Conservation (phyloP, 2,329 filamentous ascomycete species). For the Pezicula rhizophila region DNA sequence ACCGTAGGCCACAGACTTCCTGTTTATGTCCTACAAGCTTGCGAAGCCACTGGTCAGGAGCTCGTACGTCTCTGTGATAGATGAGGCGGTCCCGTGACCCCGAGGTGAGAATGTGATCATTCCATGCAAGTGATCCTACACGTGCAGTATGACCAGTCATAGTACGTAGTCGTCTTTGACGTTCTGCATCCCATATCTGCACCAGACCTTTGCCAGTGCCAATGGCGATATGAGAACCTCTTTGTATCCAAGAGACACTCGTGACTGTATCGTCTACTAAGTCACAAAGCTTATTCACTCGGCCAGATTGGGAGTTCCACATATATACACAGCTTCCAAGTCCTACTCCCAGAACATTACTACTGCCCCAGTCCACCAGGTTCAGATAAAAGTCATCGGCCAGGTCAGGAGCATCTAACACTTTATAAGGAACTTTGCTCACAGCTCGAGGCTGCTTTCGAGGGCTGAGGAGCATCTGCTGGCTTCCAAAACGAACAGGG, state of each 20-base stretch:
- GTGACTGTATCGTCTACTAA: constrained; percentile 90
- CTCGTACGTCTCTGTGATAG: constrained; percentile 90
- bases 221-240: constrained; percentile 91
- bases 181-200: constrained; percentile 95
- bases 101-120: constrained; percentile 93
- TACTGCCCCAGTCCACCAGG: constrained; percentile 94
- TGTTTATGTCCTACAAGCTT: constrained; percentile 94
- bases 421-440: constrained; percentile 96
- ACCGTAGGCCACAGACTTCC: constrained; percentile 92
- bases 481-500: constrained; percentile 86
- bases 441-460: constrained; percentile 83
- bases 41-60: constrained; percentile 81
- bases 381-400: constrained; percentile 98
- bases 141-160: constrained; percentile 96
- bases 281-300: constrained; percentile 90
- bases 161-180: constrained; percentile 75
- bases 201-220: constrained; percentile 92
- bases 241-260: constrained; percentile 96
- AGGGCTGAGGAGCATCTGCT: constrained; percentile 87
- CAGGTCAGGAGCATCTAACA: constrained; percentile 89
- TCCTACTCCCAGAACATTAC: constrained; percentile 88
- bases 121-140: constrained; percentile 94
- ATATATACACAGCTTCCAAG: constrained; percentile 92
- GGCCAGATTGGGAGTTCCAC: constrained; percentile 91
- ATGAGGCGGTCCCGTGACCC: constrained; percentile 91